A percentile compares a stretch with the other conserved stretches of the same genome.
These are phyloP conservation scores for Citrus australasica DNA, from an alignment of 345 rosid species.

Conservation along the genomic window DNA sequence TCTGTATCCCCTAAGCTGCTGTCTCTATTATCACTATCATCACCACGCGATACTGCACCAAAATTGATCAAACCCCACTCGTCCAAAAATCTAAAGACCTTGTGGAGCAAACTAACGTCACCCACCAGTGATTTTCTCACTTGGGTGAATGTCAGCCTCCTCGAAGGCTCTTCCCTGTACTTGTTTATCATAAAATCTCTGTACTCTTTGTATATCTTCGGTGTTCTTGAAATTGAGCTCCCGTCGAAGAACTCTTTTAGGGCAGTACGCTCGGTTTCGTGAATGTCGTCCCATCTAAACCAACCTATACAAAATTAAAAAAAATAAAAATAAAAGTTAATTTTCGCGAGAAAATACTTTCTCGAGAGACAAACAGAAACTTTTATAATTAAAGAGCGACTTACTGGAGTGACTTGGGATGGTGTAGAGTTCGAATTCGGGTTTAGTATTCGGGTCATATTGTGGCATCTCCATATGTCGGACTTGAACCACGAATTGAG, in stretches of 20 bases:
- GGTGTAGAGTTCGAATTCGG: conserved; percentile 70
- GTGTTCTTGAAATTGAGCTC: conserved; percentile 81
- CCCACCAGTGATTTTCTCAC: conserved; percentile 76
- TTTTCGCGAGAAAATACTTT: not conserved
- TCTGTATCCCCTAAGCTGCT: conserved; percentile 23
- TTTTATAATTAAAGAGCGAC: not conserved
- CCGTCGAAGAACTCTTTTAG: conserved; percentile 79
- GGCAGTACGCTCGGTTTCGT: conserved; percentile 72
- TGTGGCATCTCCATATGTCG: conserved; percentile 27
- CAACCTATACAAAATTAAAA: conserved; percentile 41
- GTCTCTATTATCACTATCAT: not conserved
- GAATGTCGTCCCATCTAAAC: conserved; percentile 93
- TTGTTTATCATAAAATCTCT: conserved; percentile 88
- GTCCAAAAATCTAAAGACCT: conserved; percentile 69
- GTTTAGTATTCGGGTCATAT: conserved; percentile 39
- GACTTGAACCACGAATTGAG: conserved; percentile 10
- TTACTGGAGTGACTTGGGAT: conserved; percentile 74
- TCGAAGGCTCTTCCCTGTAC: conserved; percentile 72
- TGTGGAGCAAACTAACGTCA: conserved; percentile 72
- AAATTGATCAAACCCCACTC: conserved; percentile 82
- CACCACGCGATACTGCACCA: conserved; percentile 16
- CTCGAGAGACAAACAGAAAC: not conserved
- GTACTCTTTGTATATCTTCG: conserved; percentile 89
- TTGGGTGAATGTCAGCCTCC: conserved; percentile 72
- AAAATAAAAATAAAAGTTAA: not conserved